Evolutionary conservation across 441 rosid species (phyloP).

Genomic region (Capsella rubella): DNA sequence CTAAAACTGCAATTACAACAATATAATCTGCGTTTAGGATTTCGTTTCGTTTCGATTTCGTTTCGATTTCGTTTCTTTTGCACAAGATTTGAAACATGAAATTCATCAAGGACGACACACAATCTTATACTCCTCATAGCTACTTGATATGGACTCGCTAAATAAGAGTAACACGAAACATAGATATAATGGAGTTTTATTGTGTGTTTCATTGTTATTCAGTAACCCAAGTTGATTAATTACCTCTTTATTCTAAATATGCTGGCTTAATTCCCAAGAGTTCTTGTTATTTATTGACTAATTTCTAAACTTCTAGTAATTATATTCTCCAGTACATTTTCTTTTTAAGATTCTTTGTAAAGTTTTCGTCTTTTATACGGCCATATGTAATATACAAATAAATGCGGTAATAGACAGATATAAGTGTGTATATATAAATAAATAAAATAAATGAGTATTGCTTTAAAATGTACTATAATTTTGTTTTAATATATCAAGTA

Average conservation of each 20-base stretch:
- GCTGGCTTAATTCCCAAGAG: conserved; percentile 17
- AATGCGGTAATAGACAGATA: background rate
- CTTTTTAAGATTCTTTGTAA: background rate
- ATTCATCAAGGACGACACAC: conserved; percentile 2
- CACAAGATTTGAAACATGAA: conserved; percentile 38
- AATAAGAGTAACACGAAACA: conserved; percentile 28
- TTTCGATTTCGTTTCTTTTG: conserved; percentile 20
- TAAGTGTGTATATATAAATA: background rate
- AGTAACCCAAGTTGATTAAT: conserved; percentile 29
- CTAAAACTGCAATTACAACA: conserved; percentile 24
- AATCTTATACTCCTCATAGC: background rate
- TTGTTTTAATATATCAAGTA: background rate
- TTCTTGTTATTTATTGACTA: background rate
- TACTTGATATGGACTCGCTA: conserved; percentile 7
- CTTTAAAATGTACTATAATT: background rate
- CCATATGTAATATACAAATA: background rate
- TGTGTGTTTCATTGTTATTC: conserved; percentile 16
- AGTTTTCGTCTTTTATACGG: background rate
- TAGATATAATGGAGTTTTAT: conserved; percentile 18
- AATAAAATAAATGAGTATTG: background rate
- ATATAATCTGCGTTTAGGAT: background rate
- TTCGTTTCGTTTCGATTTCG: background rate
- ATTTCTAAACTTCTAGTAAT: too few relatives aligned
- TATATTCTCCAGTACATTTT: background rate
- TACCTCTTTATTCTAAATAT: conserved; percentile 24